Conservation (phyloP, 192 early-diverging fungal species). For the Backusella liffmaniae region DNA sequence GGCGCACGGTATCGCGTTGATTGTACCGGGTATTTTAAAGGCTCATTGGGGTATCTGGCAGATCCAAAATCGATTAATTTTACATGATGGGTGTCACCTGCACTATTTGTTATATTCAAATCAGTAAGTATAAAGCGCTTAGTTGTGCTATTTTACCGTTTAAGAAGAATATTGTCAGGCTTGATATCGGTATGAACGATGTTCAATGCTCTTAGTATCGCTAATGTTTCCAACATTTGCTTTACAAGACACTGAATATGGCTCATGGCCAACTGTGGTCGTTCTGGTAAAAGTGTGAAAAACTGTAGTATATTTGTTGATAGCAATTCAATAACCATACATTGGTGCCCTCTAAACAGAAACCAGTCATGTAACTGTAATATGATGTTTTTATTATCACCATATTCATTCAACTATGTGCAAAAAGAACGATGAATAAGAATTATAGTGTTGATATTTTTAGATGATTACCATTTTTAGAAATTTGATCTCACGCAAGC, state of each 20-base stretch:
- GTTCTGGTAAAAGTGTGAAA: constrained; percentile 22
- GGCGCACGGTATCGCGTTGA: constrained; percentile 97
- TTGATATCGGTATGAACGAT: constrained; percentile 98
- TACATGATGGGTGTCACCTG: constrained; percentile 85
- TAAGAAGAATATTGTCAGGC: constrained; percentile 94
- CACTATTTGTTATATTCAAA: constrained; percentile 38
- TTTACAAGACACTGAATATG: constrained; percentile 85
- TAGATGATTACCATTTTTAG: constrained; percentile 63
- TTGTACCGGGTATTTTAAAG: constrained; percentile 95
- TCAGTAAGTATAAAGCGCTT: not conserved
- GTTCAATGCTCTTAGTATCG: constrained; percentile 73
- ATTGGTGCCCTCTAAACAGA: constrained; percentile 88
- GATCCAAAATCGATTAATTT: constrained; percentile 99
- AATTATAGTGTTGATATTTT: not conserved
- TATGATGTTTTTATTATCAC: constrained; percentile 78
- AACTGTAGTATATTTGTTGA: constrained; percentile 90
- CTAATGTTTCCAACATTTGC: constrained; percentile 91
- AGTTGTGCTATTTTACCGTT: constrained; percentile 51
- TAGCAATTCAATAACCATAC: constrained; percentile 93
- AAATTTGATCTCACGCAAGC: constrained; percentile 91
- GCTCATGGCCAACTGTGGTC: constrained; percentile 82
- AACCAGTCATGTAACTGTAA: constrained; percentile 88
- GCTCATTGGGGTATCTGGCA: constrained; percentile 82
- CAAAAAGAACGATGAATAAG: not conserved
- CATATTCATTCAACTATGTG: not conserved